Base-by-base conservation (phyloP, 73 alveolate species). In the Tetrahymena elliotti region DNA sequence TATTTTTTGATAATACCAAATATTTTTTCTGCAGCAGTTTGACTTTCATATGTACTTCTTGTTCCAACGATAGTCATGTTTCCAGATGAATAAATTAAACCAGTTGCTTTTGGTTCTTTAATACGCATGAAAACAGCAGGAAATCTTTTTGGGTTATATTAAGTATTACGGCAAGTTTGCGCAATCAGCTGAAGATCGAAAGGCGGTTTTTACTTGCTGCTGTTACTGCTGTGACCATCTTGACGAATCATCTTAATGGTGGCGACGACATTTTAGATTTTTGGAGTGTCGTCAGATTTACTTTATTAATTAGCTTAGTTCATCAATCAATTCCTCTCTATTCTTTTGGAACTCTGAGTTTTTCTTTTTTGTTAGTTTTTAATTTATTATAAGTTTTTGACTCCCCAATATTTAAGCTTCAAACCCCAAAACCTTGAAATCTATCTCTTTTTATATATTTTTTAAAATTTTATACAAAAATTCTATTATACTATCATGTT, bases 81-180 rank as follows among this genome's bases (percentile, higher is more conserved):
- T 8, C 98, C 98, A 41, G 96, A 92, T 24, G 98, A 93, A 93
- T 95, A 97, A 41, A 97, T 97, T 83, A 97, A 82, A 27, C 97
- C 97, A 18, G 98, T 97, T 35, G 97, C 96, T 93, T 97, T 97
- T 38, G 98, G 98, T 22, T 97, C 97, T 92, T 95, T 97, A 95
- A 97, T 97, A 88, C 98, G 93, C 97, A 97, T 95, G 94, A 97
- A 95, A 16, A 97, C 97, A 33, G 98, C 98, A 20, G 98, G 97
- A 93, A 95, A 95, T 37, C 97, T 83, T 13, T 88, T 96, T 52
- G 98, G 98, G 68, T 97, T 97, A 92, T 97, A 97, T 94, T 97
- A 97, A 16, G 98, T 96, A 93, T 97, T 97, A 36, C 95, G 95
- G 27, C 97, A 97, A 92, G 93, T 95, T 41, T 94, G 93, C 20